Percentiles rank a stretch among this genome's conserved stretches.
These are phyloP conservation scores for Ophiorrhiza pumila DNA, from an alignment of 257 asterid genomes.

Conservation along the genomic window DNA sequence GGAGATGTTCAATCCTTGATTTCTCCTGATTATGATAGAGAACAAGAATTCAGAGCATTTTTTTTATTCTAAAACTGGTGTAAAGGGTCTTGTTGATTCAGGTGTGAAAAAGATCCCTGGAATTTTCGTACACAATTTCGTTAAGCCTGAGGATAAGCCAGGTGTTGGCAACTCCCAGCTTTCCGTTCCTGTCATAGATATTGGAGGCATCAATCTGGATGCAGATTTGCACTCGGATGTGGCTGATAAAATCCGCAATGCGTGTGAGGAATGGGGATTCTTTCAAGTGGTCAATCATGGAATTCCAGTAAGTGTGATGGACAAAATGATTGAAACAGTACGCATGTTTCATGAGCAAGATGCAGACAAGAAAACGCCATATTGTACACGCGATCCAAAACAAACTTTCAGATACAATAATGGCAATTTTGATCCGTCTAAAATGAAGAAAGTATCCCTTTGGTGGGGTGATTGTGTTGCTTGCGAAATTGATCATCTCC, in stretches of 20 bases:
- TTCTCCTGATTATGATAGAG: neutral
- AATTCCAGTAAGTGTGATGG: neutral
- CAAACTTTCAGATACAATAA: neutral
- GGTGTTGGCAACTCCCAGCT: neutral
- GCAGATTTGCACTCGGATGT: neutral
- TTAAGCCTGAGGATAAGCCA: slow-evolving; percentile 2
- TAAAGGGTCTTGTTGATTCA: slow-evolving; percentile 3
- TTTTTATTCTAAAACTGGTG: neutral
- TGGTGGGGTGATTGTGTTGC: slow-evolving; percentile 5
- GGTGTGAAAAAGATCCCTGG: neutral
- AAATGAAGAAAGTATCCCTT: neutral
- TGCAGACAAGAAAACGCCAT: neutral
- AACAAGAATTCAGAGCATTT: neutral
- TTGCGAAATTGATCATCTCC: neutral
- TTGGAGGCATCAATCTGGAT: neutral
- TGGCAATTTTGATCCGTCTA: neutral
- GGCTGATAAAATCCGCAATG: neutral
- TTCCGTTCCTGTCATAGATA: slow-evolving; percentile 3
- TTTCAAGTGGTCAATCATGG: slow-evolving; percentile 13
- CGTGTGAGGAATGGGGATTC: slow-evolving; percentile 11
- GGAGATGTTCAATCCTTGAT: neutral
- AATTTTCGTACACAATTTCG: neutral
- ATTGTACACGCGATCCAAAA: neutral
- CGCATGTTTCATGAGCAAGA: slow-evolving; percentile 7
- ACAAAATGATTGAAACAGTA: neutral